Evolutionary conservation across 352 stramenopile genomes (phyloP), one percentile per base, ranked within the genome.

Genomic region (Pythium utonaiense): DNA sequence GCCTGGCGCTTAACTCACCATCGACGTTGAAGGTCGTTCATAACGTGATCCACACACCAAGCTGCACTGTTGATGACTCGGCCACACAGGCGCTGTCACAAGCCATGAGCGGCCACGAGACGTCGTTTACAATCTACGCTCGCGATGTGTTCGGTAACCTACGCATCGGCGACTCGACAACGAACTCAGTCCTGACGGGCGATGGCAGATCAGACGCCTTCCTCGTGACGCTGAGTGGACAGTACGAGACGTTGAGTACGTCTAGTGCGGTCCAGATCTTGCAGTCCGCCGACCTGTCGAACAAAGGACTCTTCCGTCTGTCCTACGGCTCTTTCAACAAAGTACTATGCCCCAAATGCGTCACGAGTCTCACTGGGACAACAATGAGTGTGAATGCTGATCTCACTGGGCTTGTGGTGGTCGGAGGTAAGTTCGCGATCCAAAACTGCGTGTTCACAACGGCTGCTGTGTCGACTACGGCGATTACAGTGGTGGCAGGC

Each of bases 81-180:
- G 67, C 67, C 0, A 86, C 72, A 0, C 71, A 78, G 0, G 92
- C 83, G 9, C 70, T 98, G 10, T 89, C 75, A 13, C 45, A 51
- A 6, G 91, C 91, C 16, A 87, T 75, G 22, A 97, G 96, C 50
- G 90, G 90, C 8, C 73, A 89, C 22, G 66, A 84, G 54, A 97
- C 86, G 3, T 88, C 67, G 8, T 98, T 98, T 42, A 74, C 53
- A 2, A 74, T 99, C 16, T 77, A 91, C 44, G 83, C 95, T 2
- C 74, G 92, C 1, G 96, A 99, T 61, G 86, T 84, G 6, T 98
- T 98, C 69, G 91, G 91, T 5, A 99, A 99, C 55, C 56, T 97
- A 38, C 77, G 95, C 34, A 80, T 69, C 21, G 86, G 83, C 0
- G 86, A 74, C 62, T 80, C 68, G 61, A 96, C 76, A 14, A 83